phyloP scores from a whole-genome alignment of 768 basidiomycete species.

The Russula earlei region DNA sequence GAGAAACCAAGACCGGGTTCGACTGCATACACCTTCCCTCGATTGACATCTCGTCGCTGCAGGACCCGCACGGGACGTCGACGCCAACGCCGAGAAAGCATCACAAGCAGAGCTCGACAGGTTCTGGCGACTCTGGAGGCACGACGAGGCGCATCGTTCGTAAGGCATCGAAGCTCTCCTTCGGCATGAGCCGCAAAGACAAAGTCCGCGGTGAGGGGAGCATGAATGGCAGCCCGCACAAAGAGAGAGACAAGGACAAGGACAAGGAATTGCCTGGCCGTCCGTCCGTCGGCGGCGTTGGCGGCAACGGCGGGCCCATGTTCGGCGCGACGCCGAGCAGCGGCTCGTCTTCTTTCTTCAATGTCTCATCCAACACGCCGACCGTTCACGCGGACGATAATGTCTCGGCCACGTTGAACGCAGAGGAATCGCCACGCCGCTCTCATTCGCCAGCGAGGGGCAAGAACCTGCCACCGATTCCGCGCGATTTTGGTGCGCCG shows the following conservation, averaged over 20 bases:
- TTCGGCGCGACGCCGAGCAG: constrained; percentile 62
- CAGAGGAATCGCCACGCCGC: constrained; percentile 24
- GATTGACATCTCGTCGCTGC: constrained; percentile 79
- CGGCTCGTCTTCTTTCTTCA: constrained; percentile 81
- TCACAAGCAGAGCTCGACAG: constrained; percentile 37
- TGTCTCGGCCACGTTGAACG: constrained; percentile 22
- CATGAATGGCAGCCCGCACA: constrained; percentile 18
- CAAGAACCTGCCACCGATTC: constrained; percentile 72
- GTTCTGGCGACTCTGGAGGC: constrained; percentile 42
- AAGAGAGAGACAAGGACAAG: constrained; percentile 21
- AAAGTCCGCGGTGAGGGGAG: constrained; percentile 26
- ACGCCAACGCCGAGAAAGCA: constrained; percentile 29
- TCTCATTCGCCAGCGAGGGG: constrained; percentile 45
- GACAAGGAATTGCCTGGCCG: constrained; percentile 40
- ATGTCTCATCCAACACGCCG: constrained; percentile 52
- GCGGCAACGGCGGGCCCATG: constrained; percentile 23
- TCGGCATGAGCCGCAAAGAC: constrained; percentile 52
- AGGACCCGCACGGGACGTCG: constrained; percentile 24
- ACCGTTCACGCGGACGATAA: constrained; percentile 30
- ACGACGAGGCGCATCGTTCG: constrained; percentile 51
- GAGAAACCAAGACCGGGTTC: constrained; percentile 83
- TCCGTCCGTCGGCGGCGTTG: constrained; percentile 36
- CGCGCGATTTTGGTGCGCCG: constrained; percentile 47
- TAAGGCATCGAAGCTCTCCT: constrained; percentile 73
- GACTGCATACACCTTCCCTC: constrained; percentile 95